Evolutionary conservation across 352 stramenopile genomes (phyloP).

Genomic region (Globisporangium barbulae): DNA sequence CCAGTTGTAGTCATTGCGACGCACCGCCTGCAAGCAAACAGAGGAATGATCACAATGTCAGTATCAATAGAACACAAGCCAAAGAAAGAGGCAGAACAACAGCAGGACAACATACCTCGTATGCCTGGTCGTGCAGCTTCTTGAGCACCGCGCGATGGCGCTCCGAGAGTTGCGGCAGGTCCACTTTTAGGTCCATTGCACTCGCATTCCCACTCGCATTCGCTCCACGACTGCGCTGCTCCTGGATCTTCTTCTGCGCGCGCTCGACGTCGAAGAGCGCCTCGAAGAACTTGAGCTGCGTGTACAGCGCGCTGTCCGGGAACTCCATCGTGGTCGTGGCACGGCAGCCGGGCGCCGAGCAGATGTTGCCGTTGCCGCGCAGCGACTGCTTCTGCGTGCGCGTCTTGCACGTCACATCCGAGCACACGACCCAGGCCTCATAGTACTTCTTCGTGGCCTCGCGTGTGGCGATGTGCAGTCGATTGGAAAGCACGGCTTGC

Average conservation of each 20-base stretch:
- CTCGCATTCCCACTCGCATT: constrained; percentile 11
- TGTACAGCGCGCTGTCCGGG: constrained; percentile 91
- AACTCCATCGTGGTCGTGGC: constrained; percentile 88
- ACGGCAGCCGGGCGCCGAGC: constrained; percentile 90
- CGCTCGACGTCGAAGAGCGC: constrained; percentile 94
- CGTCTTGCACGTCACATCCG: constrained; percentile 93
- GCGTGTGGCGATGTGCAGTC: constrained; percentile 77
- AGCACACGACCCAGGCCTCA: constrained; percentile 90
- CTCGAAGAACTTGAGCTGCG: constrained; percentile 97
- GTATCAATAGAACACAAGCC: background rate
- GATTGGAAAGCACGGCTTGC: constrained; percentile 75
- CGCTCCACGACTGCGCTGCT: constrained; percentile 50
- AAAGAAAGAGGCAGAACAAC: background rate
- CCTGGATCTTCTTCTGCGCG: constrained; percentile 76
- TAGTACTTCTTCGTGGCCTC: constrained; percentile 87
- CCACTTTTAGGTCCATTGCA: constrained; percentile 20
- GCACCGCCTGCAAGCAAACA: constrained; percentile 43
- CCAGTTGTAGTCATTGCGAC: constrained; percentile 93
- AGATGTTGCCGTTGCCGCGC: constrained; percentile 89
- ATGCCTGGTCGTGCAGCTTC: constrained; percentile 73
- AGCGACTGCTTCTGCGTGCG: constrained; percentile 96
- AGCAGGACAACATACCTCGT: constrained; percentile 40
- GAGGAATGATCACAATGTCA: constrained; percentile 9
- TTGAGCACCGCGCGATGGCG: constrained; percentile 74
- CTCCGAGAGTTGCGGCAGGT: constrained; percentile 51